Evolutionary conservation across 192 early-diverging fungal genomes (phyloP).

Genomic region (Funneliformis geosporum): DNA sequence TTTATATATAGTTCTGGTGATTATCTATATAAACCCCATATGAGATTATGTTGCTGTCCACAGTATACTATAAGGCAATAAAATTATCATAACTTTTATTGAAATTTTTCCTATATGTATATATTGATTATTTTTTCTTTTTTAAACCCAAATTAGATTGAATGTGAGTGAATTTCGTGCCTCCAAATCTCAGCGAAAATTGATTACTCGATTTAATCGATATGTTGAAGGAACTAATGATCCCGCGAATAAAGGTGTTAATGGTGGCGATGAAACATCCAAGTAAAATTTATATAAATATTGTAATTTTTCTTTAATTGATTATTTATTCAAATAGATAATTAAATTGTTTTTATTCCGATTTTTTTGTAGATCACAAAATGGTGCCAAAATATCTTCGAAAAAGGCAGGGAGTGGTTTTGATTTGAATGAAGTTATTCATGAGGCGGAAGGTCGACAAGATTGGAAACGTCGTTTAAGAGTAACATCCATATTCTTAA

Average conservation of each 20-base stretch:
- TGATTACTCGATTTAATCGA: constrained; percentile 63
- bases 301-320: not conserved
- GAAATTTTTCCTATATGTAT: not conserved
- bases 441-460: constrained; percentile 36
- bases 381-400: constrained; percentile 33
- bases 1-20: constrained; percentile 51
- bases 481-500: constrained; percentile 23
- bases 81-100: not conserved
- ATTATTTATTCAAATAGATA: not conserved
- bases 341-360: not conserved
- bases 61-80: constrained; percentile 68
- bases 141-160: constrained; percentile 41
- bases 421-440: constrained; percentile 30
- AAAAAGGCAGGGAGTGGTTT: constrained; percentile 37
- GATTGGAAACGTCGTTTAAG: constrained; percentile 42
- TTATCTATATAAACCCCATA: constrained; percentile 75
- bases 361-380: not conserved
- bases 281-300: constrained; percentile 21
- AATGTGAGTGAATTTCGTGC: constrained; percentile 54
- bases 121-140: not conserved
- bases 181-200: constrained; percentile 68
- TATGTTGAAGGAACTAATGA: constrained; percentile 48
- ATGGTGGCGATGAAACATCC: not conserved
- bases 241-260: constrained; percentile 6
- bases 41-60: constrained; percentile 69